Evolutionary conservation across 257 asterid species (phyloP).

Genomic region (Lantana camara): DNA sequence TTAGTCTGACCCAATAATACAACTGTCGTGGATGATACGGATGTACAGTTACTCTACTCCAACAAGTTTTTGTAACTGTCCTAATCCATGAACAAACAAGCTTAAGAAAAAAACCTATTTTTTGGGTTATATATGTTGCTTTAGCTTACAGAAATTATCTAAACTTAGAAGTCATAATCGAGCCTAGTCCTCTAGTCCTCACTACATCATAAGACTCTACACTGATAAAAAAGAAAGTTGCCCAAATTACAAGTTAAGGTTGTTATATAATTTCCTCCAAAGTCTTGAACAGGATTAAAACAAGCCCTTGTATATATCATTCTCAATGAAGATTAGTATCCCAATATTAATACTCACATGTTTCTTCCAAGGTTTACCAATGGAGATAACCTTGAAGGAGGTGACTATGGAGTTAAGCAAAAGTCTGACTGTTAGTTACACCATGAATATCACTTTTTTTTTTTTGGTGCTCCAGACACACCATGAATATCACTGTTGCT

Average conservation of each 20-base stretch:
- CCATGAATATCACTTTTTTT: conserved; percentile 32
- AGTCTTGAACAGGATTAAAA: conserved; percentile 12
- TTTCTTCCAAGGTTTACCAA: conserved; percentile 61
- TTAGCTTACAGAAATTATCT: too few relatives aligned
- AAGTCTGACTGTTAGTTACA: conserved; percentile 40
- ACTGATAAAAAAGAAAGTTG: neutral
- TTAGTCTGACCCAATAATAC: too few relatives aligned
- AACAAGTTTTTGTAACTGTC: too few relatives aligned
- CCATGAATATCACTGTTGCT: conserved; percentile 44
- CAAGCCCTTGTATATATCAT: conserved; percentile 14
- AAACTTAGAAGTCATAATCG: too few relatives aligned
- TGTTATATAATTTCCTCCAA: conserved; percentile 5
- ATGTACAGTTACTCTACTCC: too few relatives aligned
- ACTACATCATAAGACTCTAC: too few relatives aligned
- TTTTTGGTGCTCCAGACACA: too few relatives aligned
- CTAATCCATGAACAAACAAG: too few relatives aligned
- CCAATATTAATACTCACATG: conserved; percentile 28
- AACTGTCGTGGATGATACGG: too few relatives aligned
- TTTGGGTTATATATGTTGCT: too few relatives aligned
- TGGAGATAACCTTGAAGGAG: conserved; percentile 28
- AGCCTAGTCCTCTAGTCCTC: too few relatives aligned
- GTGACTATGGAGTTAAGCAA: conserved; percentile 61
- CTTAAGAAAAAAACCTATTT: too few relatives aligned
- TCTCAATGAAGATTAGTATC: conserved; percentile 31
- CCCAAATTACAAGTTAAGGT: conserved; percentile 20